Conservation (phyloP, 116 monocot genomes). For the Papilionanthe hybrid region DNA sequence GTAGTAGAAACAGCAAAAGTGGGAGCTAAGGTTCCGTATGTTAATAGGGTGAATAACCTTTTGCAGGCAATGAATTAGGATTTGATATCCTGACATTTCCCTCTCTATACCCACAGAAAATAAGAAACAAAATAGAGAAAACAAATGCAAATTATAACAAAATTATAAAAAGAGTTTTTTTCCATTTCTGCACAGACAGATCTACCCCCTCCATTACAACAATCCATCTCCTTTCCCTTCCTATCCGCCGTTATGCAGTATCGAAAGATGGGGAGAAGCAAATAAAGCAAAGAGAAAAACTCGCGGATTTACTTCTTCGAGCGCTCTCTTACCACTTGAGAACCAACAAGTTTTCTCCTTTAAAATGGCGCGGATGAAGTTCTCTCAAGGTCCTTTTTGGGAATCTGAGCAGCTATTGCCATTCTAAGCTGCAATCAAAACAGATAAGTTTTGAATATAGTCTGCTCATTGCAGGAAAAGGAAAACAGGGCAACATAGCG, state of each 20-base stretch:
- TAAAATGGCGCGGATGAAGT: conserved; percentile 44
- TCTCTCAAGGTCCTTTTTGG: conserved; percentile 26
- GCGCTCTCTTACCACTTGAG: not conserved
- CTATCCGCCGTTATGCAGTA: not conserved
- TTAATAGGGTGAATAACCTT: not conserved
- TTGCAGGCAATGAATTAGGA: not conserved
- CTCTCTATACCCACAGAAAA: not conserved
- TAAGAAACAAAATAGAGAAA: not conserved
- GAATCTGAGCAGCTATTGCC: conserved; percentile 16
- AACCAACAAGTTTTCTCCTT: conserved; percentile 1
- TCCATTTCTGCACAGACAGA: not conserved
- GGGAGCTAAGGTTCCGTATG: not conserved
- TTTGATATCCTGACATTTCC: not conserved
- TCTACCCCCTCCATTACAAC: not conserved
- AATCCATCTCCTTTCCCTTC: not conserved
- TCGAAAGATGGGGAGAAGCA: not conserved
- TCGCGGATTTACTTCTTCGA: not conserved
- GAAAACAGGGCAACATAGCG: not conserved
- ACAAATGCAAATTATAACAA: not conserved
- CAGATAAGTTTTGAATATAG: not conserved
- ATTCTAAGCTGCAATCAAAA: conserved; percentile 15
- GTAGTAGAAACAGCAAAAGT: not conserved
- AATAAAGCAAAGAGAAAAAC: too few relatives aligned
- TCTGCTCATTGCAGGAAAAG: not conserved
- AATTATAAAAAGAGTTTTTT: not conserved